phyloP scores from a whole-genome alignment of 306 rosid species.

The Cicer cuneatum region DNA sequence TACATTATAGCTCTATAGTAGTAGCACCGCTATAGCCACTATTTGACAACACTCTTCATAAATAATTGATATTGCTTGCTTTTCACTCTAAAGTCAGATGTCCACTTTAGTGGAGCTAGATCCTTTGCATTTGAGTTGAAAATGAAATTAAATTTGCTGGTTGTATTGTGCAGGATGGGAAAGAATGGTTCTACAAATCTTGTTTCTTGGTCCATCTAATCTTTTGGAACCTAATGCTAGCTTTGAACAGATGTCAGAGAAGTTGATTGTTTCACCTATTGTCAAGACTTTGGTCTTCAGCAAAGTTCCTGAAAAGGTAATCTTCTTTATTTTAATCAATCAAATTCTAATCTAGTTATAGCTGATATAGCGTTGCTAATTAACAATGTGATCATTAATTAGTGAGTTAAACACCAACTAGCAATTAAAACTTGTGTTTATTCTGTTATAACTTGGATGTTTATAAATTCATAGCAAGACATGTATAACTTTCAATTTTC shows the following conservation, averaged over 20 bases:
- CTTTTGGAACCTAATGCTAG: slow-evolving; percentile 88
- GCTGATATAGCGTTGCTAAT: neutral
- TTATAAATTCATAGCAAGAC: no score
- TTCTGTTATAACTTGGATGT: no score
- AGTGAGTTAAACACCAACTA: slow-evolving; percentile 2
- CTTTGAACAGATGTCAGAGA: slow-evolving; percentile 91
- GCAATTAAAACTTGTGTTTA: slow-evolving; percentile 1
- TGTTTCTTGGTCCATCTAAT: slow-evolving; percentile 97
- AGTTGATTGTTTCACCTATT: slow-evolving; percentile 95
- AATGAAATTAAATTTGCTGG: slow-evolving; percentile 25
- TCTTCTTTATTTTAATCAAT: slow-evolving; percentile 10
- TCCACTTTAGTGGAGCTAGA: neutral
- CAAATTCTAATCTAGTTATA: slow-evolving; percentile 13
- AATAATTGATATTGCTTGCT: neutral
- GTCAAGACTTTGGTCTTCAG: slow-evolving; percentile 91
- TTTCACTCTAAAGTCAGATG: neutral
- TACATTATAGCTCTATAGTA: no score
- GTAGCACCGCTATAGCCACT: no score
- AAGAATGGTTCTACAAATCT: slow-evolving; percentile 96
- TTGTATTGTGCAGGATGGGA: slow-evolving; percentile 80
- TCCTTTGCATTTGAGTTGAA: neutral
- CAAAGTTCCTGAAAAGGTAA: slow-evolving; percentile 96
- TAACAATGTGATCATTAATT: slow-evolving; percentile 20
- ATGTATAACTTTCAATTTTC: no score
- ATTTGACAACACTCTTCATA: neutral